These are phyloP conservation scores for Hypomontagnella submonticulosa DNA, from an alignment of 495 filamentous ascomycete genomes.

Conservation along the genomic window DNA sequence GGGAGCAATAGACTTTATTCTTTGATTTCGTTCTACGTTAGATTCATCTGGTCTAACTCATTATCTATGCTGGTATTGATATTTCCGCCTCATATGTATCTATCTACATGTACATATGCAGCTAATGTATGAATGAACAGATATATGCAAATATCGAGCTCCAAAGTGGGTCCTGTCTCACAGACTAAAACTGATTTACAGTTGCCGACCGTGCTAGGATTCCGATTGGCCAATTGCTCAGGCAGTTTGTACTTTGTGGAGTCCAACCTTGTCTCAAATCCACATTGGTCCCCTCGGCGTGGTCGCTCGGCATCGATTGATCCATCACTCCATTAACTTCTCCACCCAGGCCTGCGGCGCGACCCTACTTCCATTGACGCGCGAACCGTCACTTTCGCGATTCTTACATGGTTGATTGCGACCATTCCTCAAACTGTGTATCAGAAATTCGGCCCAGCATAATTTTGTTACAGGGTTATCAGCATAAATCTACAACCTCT, in stretches of 20 bases:
- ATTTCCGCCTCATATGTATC: too few species aligned
- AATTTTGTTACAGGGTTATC: not conserved
- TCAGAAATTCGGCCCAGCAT: not conserved
- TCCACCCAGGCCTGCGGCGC: conserved; percentile 15
- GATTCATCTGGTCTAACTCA: too few species aligned
- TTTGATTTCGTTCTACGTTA: too few species aligned
- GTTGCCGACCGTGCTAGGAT: not conserved
- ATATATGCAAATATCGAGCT: not conserved
- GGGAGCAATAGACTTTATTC: too few species aligned
- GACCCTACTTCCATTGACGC: conserved; percentile 11
- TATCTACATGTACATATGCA: too few species aligned
- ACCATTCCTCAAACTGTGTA: not conserved
- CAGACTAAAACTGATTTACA: not conserved
- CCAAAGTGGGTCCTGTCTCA: not conserved
- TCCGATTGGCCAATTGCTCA: conserved; percentile 30
- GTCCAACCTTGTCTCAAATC: conserved; percentile 9
- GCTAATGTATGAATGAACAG: too few species aligned
- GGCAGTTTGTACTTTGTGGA: not conserved
- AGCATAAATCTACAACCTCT: not conserved
- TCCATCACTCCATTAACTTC: not conserved
- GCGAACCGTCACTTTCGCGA: conserved; percentile 12
- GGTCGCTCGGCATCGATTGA: not conserved
- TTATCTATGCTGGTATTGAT: not conserved
- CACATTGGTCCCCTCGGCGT: not conserved
- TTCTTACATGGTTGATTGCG: not conserved